Percentiles rank a stretch among this genome's conserved stretches.
Conservation (phyloP, 352 stramenopile genomes). For the Phytophthora tentaculata region DNA sequence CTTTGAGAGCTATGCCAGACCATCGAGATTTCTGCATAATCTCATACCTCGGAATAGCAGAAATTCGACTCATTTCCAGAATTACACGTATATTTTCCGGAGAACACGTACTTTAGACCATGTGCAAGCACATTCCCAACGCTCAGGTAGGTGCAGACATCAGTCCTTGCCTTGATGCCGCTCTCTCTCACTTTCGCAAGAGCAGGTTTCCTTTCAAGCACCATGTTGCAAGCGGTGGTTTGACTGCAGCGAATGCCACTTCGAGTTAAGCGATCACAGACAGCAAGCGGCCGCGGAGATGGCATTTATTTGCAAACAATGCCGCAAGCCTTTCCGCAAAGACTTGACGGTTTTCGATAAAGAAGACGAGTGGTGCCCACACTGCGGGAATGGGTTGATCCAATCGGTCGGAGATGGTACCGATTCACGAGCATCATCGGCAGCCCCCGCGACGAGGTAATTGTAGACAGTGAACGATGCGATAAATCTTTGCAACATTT, state of each 20-base stretch:
- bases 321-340: constrained; percentile 69
- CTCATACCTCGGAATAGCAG: constrained; percentile 27
- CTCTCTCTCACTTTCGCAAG: no score
- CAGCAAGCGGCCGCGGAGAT: constrained; percentile 52
- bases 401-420: constrained; percentile 25
- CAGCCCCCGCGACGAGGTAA: background rate
- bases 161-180: background rate
- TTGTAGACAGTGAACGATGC: background rate
- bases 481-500: no score
- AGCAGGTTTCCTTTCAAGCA: constrained; percentile 66
- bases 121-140: constrained; percentile 64
- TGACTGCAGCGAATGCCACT: constrained; percentile 81
- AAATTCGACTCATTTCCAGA: constrained; percentile 10
- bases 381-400: constrained; percentile 60
- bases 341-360: constrained; percentile 54
- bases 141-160: constrained; percentile 28
- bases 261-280: constrained; percentile 66
- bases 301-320: constrained; percentile 74
- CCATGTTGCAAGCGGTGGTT: constrained; percentile 82
- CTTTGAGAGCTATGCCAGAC: background rate
- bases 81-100: constrained; percentile 8
- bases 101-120: constrained; percentile 10
- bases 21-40: constrained; percentile 8
- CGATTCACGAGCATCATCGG: constrained; percentile 2
- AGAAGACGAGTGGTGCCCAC: constrained; percentile 69